A percentile compares a stretch with the other conserved stretches of the same genome.
Evolutionary conservation across 73 alveolate genomes (phyloP).

Genomic region (Stentor coeruleus): DNA sequence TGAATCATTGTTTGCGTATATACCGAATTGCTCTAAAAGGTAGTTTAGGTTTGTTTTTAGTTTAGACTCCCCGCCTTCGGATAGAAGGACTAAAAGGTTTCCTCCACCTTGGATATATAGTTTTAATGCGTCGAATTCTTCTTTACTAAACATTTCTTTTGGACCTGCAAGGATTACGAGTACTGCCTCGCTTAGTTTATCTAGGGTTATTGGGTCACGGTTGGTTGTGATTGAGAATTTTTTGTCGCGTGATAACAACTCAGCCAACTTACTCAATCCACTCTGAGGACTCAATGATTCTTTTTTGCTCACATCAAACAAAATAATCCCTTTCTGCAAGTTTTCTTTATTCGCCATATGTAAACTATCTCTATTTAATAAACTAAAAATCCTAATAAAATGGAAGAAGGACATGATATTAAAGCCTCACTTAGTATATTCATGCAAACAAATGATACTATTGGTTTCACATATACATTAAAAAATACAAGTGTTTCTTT

Average conservation of each 20-base stretch:
- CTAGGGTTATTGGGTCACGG: slow-evolving; percentile 17
- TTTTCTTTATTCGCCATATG: not conserved
- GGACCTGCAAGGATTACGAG: slow-evolving; percentile 47
- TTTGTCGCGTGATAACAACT: not conserved
- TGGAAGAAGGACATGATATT: not conserved
- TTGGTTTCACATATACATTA: not conserved
- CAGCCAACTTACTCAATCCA: not conserved
- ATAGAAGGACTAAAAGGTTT: slow-evolving; percentile 59
- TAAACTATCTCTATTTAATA: too few relatives aligned
- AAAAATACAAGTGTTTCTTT: not conserved
- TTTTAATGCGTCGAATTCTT: slow-evolving; percentile 75
- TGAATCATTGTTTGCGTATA: slow-evolving; percentile 77
- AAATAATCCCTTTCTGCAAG: not conserved
- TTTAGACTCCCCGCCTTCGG: slow-evolving; percentile 93
- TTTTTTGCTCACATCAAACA: not conserved
- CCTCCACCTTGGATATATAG: slow-evolving; percentile 85
- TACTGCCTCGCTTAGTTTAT: slow-evolving; percentile 39
- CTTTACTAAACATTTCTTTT: slow-evolving; percentile 43
- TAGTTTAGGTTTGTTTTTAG: slow-evolving; percentile 75
- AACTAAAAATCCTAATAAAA: too few relatives aligned
- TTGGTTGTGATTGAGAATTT: not conserved
- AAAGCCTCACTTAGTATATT: not conserved
- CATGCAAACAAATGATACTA: not conserved
- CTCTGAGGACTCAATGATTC: not conserved
- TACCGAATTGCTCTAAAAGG: slow-evolving; percentile 80